These are phyloP conservation scores for Piper betle DNA, from an alignment of 164 flowering plant species.

Conservation along the genomic window DNA sequence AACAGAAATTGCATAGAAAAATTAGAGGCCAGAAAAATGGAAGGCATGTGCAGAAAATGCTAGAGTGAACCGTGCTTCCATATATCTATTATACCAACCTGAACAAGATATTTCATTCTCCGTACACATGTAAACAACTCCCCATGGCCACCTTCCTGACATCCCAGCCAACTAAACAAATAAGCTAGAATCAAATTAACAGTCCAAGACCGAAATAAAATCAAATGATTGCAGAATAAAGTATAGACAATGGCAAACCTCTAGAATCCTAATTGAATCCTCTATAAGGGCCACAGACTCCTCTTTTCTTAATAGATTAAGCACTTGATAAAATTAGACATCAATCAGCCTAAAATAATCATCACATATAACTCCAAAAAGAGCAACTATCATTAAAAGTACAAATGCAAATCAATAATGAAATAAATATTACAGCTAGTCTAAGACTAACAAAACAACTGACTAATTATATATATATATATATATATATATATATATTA, in stretches of 20 bases:
- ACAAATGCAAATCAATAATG: no score
- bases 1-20: neutral
- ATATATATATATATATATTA: no score
- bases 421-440: no score
- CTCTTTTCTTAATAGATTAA: conserved; percentile 62
- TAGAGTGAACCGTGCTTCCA: neutral
- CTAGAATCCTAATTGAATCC: conserved; percentile 71
- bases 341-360: neutral
- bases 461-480: no score
- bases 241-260: conserved; percentile 29
- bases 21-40: neutral
- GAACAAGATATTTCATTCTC: conserved; percentile 63
- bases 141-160: conserved; percentile 66
- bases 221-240: neutral
- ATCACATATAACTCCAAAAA: no score
- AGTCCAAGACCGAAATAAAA: neutral
- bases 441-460: no score
- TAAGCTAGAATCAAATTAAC: no score
- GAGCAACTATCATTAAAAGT: no score
- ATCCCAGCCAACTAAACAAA: conserved; percentile 2
- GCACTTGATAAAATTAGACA: conserved; percentile 30
- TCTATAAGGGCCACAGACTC: conserved; percentile 58
- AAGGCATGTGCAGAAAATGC: neutral
- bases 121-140: conserved; percentile 48
- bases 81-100: conserved; percentile 23